Percentiles rank a stretch among this genome's conserved stretches.
These are phyloP conservation scores for Epichloe scottii DNA, from an alignment of 2,329 filamentous ascomycete species.

Conservation along the genomic window DNA sequence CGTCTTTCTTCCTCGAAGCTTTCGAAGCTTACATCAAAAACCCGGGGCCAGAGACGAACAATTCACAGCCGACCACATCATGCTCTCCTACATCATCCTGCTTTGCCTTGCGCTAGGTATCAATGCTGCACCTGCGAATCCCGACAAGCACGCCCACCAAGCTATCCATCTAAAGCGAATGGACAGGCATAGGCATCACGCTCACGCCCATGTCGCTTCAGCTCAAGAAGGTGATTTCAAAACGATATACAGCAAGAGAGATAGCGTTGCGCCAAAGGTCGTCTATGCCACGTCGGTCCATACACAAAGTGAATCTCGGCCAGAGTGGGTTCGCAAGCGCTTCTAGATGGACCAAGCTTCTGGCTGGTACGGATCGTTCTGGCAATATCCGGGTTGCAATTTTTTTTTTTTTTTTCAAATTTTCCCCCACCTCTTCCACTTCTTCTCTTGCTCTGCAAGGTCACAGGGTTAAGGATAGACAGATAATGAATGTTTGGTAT, in stretches of 20 bases:
- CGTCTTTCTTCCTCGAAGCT: neutral
- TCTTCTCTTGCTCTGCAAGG: neutral
- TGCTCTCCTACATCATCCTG: slow-evolving; percentile 4
- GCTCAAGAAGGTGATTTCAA: neutral
- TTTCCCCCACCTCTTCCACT: neutral
- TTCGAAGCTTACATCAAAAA: neutral
- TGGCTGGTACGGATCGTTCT: neutral
- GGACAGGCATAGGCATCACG: neutral
- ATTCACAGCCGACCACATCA: neutral
- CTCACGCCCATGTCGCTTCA: neutral
- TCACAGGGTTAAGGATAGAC: neutral
- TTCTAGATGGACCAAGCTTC: neutral
- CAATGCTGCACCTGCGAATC: slow-evolving; percentile 3
- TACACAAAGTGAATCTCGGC: slow-evolving; percentile 2
- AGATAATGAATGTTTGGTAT: neutral
- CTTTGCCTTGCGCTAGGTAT: slow-evolving; percentile 2
- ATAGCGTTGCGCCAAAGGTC: neutral
- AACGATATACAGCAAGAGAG: neutral
- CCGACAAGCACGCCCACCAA: neutral
- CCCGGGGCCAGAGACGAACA: neutral
- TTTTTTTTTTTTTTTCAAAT: neutral
- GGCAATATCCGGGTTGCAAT: neutral
- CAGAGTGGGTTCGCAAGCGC: slow-evolving; percentile 5
- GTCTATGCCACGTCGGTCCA: neutral
- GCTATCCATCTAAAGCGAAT: slow-evolving; percentile 3